These are phyloP conservation scores for Globisporangium paroecandrum DNA, from an alignment of 352 stramenopile species.

Conservation along the genomic window DNA sequence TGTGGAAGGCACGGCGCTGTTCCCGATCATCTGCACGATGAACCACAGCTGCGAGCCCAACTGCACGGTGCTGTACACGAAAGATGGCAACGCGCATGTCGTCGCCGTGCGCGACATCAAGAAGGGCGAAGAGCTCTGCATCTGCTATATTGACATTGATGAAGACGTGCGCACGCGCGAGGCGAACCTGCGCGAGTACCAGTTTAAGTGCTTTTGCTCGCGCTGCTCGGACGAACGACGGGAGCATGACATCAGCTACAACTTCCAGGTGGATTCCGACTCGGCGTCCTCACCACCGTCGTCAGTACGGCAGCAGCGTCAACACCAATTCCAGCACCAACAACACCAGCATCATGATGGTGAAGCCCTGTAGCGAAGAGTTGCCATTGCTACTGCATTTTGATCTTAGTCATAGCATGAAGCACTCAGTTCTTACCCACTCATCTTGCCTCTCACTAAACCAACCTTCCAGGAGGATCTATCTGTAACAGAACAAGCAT, in stretches of 20 bases:
- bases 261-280: background rate
- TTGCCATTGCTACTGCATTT: background rate
- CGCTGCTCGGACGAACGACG: constrained; percentile 51
- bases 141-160: constrained; percentile 93
- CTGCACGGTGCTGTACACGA: constrained; percentile 89
- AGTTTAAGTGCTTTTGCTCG: constrained; percentile 73
- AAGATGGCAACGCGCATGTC: constrained; percentile 69
- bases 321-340: background rate
- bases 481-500: background rate
- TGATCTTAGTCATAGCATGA: background rate
- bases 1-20: constrained; percentile 94
- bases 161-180: constrained; percentile 69
- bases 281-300: background rate
- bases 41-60: constrained; percentile 96
- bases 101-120: constrained; percentile 70
- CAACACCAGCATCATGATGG: background rate
- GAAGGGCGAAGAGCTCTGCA: constrained; percentile 91
- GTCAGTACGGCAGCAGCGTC: background rate
- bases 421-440: background rate
- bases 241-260: constrained; percentile 9
- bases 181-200: constrained; percentile 66
- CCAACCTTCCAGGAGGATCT: background rate
- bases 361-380: constrained; percentile 1
- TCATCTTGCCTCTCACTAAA: background rate
- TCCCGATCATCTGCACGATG: constrained; percentile 93